Percentiles rank a stretch among this genome's conserved stretches.
phyloP scores from a whole-genome alignment of 148 eudicot genomes.

The Mesembryanthemum crystallinum region DNA sequence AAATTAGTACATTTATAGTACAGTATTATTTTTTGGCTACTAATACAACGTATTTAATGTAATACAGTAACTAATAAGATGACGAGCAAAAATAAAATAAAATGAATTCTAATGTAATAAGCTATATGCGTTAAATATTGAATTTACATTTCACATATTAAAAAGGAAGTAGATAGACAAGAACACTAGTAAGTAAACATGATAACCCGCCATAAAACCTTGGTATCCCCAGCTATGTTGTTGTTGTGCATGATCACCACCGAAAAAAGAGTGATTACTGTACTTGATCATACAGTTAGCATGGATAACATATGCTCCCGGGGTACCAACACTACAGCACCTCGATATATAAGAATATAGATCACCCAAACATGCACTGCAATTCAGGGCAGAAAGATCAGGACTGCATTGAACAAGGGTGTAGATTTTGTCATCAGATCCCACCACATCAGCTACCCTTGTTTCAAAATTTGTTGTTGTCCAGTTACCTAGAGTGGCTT shows the following conservation, averaged over 20 bases:
- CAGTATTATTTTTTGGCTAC: too few species aligned
- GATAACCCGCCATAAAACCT: too few species aligned
- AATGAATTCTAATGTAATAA: too few species aligned
- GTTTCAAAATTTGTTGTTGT: conserved; percentile 19
- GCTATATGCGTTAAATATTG: too few species aligned
- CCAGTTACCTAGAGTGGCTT: conserved; percentile 14
- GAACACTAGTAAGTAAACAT: too few species aligned
- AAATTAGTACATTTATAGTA: too few species aligned
- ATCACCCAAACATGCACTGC: conserved; percentile 27
- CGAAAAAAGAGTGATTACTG: conserved; percentile 16
- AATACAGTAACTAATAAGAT: too few species aligned
- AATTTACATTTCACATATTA: too few species aligned
- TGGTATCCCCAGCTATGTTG: too few species aligned
- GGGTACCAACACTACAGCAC: background rate
- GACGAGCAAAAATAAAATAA: too few species aligned
- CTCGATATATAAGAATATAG: background rate
- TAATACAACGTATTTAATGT: too few species aligned
- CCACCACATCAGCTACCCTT: conserved; percentile 10
- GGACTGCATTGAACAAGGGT: conserved; percentile 26
- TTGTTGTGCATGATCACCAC: background rate
- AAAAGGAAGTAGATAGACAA: too few species aligned
- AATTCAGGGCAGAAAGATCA: conserved; percentile 21
- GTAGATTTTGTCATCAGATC: conserved; percentile 8
- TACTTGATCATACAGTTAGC: conserved; percentile 14
- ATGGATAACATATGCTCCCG: background rate